phyloP scores from a whole-genome alignment of 2,329 filamentous ascomycete genomes.

The Colletotrichum musae region DNA sequence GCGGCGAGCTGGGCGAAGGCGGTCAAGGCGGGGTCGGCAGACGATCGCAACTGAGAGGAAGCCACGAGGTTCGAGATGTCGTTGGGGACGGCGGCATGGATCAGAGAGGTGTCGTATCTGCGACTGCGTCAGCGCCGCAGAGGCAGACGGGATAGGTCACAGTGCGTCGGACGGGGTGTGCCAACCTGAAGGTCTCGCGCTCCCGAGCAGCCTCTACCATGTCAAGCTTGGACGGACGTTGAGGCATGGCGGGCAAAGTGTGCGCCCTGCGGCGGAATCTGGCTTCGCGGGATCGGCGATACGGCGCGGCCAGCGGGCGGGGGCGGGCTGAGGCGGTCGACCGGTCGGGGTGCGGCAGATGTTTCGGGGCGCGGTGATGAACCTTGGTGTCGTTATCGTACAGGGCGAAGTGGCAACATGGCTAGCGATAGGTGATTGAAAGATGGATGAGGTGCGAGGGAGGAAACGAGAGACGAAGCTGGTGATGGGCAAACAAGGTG shows the following conservation, averaged over 20 bases:
- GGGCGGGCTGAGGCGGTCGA: too few species aligned
- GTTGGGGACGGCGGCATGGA: conserved; percentile 40
- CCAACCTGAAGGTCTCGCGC: conserved; percentile 49
- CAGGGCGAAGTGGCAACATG: too few species aligned
- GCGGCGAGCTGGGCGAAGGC: conserved; percentile 65
- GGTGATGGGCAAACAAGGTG: background rate
- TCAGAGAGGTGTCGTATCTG: conserved; percentile 38
- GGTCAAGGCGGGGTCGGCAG: conserved; percentile 57
- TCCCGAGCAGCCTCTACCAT: conserved; percentile 46
- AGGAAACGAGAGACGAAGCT: too few species aligned
- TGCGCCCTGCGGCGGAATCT: too few species aligned
- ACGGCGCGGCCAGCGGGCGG: too few species aligned
- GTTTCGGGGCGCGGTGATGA: too few species aligned
- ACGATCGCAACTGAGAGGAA: conserved; percentile 45
- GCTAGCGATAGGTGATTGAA: too few species aligned
- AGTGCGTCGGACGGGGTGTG: background rate
- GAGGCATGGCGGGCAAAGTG: conserved; percentile 1
- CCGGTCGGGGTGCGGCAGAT: too few species aligned
- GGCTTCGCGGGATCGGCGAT: background rate
- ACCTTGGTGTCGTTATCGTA: too few species aligned
- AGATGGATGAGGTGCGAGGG: too few species aligned
- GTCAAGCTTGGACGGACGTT: background rate
- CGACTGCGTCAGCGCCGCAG: background rate
- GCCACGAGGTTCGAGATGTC: conserved; percentile 43
- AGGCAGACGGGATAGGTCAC: background rate